Base-by-base conservation (phyloP, 495 filamentous ascomycete genomes). In the Xylaria nigripes region DNA sequence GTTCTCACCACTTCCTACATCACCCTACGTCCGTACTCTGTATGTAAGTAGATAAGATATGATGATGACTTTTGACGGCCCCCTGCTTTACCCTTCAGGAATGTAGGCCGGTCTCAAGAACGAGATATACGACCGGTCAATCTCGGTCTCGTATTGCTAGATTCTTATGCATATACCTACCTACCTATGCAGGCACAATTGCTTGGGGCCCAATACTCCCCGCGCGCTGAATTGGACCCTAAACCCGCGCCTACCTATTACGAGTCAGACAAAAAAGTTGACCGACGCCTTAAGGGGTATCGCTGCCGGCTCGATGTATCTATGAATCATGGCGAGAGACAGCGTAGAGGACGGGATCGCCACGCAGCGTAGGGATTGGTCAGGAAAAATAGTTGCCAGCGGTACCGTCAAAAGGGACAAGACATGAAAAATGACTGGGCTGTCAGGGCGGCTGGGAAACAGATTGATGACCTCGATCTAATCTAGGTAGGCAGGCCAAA, bases 41-140 rank as follows among this genome's bases (percentile, higher is more conserved):
- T 36, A 40, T 34, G 6, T 34, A 15, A 15, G 32, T 10, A 34
- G 32, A 34, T 42, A 29, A 22, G 48, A 29, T 29, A 4, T 10
- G 27, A 30, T 30, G 15, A 21, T 42, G 16, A 22, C 21, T 16
- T 34, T 45, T 9, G 23, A 21, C 27, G 27, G 18, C 27, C n/a
- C 16, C 36, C 36, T 32, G 32, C 48, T 27, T 43, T 24, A 25
- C 21, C 18, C 21, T 32, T 45, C 24, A n/a, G 45, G 25, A 21
- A 34, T 38, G 19, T 40, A 54, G 30, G 43, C 22, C 30, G 22
- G 30, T 19, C 32, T 27, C 29, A 19, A 23, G 32, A 42, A 15
- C 34, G 29, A 36, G 4, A 32, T 54, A 18, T 47, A 25, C 51
- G 36, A 48, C 51, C 27, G 18, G 36, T 48, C 51, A 54, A n/a